Evolutionary conservation across 2,329 filamentous ascomycete species (phyloP).

Genomic region (Ceratocystis albifundus): DNA sequence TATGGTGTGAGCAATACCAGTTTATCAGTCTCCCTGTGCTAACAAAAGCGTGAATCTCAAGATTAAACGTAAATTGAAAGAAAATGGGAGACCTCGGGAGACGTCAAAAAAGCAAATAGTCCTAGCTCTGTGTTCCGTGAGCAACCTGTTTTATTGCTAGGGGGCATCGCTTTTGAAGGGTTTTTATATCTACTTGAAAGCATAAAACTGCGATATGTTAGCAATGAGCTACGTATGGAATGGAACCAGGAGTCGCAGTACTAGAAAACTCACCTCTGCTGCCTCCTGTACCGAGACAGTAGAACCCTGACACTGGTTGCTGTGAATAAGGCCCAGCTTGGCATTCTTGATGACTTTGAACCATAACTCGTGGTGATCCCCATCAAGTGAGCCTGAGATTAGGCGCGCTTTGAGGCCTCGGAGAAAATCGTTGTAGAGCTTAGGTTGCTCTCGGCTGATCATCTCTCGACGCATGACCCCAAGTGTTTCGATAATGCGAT

Average conservation of each 20-base stretch:
- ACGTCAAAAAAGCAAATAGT: too few species aligned
- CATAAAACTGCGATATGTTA: conserved; percentile 22
- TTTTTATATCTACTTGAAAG: conserved; percentile 30
- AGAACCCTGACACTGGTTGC: conserved; percentile 49
- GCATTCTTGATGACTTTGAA: conserved; percentile 51
- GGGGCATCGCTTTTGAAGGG: too few species aligned
- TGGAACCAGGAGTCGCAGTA: neutral
- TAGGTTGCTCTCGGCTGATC: conserved; percentile 61
- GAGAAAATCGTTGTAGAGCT: conserved; percentile 64
- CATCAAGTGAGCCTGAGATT: conserved; percentile 56
- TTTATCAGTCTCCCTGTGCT: too few species aligned
- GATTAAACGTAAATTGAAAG: too few species aligned
- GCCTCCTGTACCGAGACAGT: conserved; percentile 60
- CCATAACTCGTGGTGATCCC: conserved; percentile 76
- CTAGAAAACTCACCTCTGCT: conserved; percentile 39
- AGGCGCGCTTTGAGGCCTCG: conserved; percentile 60
- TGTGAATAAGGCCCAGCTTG: conserved; percentile 62
- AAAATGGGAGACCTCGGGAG: too few species aligned
- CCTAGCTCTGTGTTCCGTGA: too few species aligned
- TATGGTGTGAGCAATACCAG: too few species aligned
- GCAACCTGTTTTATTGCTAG: too few species aligned
- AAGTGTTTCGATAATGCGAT: conserved; percentile 61
- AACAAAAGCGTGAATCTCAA: too few species aligned
- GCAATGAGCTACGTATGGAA: neutral
- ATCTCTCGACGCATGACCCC: conserved; percentile 69